phyloP scores from a whole-genome alignment of 2,329 filamentous ascomycete genomes.

The Orbilia brochopaga region DNA sequence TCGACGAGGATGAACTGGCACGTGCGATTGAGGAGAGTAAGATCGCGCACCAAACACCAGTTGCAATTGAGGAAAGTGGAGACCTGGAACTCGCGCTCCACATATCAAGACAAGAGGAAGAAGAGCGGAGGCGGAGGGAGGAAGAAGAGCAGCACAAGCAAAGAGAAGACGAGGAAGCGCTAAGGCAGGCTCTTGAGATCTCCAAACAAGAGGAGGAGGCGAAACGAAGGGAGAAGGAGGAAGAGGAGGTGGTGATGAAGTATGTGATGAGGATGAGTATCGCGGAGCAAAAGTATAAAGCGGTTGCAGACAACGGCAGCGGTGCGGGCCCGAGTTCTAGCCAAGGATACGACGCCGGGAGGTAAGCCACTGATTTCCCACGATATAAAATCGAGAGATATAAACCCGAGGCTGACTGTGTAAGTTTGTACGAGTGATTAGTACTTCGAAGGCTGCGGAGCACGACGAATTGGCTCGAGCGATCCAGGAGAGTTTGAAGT shows the following conservation, averaged over 20 bases:
- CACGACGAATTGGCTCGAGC: slow-evolving; percentile 65
- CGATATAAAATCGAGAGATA: no score
- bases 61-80: slow-evolving; percentile 38
- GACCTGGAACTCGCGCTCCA: slow-evolving; percentile 35
- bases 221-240: slow-evolving; percentile 60
- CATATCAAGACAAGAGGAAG: slow-evolving; percentile 57
- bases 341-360: slow-evolving; percentile 56
- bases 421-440: not conserved
- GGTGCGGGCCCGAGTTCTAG: slow-evolving; percentile 16
- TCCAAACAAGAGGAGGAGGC: slow-evolving; percentile 58
- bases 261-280: slow-evolving; percentile 79
- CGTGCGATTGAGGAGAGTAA: slow-evolving; percentile 60
- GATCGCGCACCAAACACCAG: slow-evolving; percentile 50
- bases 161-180: slow-evolving; percentile 56
- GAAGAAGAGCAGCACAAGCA: slow-evolving; percentile 34
- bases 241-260: slow-evolving; percentile 76
- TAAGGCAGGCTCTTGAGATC: slow-evolving; percentile 1
- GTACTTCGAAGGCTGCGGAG: slow-evolving; percentile 56
- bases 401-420: not conserved
- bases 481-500: slow-evolving; percentile 65
- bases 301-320: not conserved
- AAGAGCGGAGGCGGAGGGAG: slow-evolving; percentile 56
- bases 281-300: slow-evolving; percentile 67
- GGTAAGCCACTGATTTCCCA: slow-evolving; percentile 52
- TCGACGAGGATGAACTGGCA: slow-evolving; percentile 57